phyloP scores from a whole-genome alignment of 306 rosid species.

The Trifolium repens region DNA sequence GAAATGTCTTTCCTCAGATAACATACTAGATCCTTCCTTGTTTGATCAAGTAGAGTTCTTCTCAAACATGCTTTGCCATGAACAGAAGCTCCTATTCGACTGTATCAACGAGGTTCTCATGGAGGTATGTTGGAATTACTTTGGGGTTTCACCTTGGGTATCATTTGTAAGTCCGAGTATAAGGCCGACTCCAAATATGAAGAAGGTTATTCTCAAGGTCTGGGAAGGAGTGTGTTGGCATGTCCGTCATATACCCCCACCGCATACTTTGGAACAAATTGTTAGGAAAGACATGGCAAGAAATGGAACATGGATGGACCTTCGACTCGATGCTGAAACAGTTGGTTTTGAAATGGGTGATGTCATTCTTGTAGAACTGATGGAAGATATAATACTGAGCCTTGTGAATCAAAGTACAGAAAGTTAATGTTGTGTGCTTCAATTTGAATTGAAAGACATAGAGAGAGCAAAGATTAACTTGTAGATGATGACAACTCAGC shows the following conservation, averaged over 20 bases:
- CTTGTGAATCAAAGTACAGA: slow-evolving; percentile 47
- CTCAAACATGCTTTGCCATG: slow-evolving; percentile 59
- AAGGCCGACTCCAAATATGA: slow-evolving; percentile 56
- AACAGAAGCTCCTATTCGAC: slow-evolving; percentile 73
- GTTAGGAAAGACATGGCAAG: slow-evolving; percentile 81
- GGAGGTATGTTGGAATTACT: slow-evolving; percentile 65
- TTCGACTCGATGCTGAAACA: slow-evolving; percentile 59
- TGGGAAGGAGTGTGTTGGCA: slow-evolving; percentile 81
- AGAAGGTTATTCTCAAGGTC: slow-evolving; percentile 55
- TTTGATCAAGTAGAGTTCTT: slow-evolving; percentile 59
- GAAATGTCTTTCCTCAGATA: slow-evolving; percentile 70
- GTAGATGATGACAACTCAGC: slow-evolving; percentile 37
- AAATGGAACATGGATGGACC: slow-evolving; percentile 78
- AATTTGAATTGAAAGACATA: slow-evolving; percentile 39
- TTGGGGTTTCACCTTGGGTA: slow-evolving; percentile 63
- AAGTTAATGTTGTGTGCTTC: slow-evolving; percentile 41
- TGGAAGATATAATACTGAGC: slow-evolving; percentile 69
- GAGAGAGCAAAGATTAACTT: slow-evolving; percentile 45
- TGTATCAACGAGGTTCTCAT: slow-evolving; percentile 74
- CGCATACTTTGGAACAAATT: slow-evolving; percentile 80
- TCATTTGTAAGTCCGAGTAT: slow-evolving; percentile 58
- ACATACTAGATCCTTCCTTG: slow-evolving; percentile 68
- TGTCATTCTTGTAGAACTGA: slow-evolving; percentile 70
- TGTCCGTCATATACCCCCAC: slow-evolving; percentile 70
- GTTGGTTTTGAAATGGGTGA: slow-evolving; percentile 73